Percentiles rank a stretch among this genome's conserved stretches.
Evolutionary conservation across 768 basidiomycete genomes (phyloP).

Genomic region (Suillus bovinus): DNA sequence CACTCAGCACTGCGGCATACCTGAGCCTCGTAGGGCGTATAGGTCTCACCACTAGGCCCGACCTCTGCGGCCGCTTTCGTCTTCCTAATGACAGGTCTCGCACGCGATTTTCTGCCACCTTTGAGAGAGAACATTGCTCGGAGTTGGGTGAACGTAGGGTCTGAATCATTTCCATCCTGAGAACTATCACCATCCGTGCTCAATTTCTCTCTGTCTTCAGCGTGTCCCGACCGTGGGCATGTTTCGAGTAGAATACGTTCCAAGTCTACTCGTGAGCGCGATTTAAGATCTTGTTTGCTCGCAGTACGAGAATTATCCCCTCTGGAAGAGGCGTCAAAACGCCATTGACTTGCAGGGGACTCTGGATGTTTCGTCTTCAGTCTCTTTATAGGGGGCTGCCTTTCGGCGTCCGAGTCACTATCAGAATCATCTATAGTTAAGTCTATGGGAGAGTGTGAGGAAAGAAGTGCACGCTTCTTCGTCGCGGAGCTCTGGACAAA

Average conservation of each 20-base stretch:
- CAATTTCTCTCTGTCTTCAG: conserved; percentile 24
- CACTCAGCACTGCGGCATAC: conserved; percentile 29
- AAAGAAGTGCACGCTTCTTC: conserved; percentile 30
- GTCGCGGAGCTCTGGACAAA: neutral
- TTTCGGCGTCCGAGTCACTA: conserved; percentile 17
- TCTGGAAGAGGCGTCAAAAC: conserved; percentile 34
- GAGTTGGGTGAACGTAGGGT: conserved; percentile 48
- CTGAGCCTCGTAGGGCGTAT: conserved; percentile 79
- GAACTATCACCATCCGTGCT: conserved; percentile 26
- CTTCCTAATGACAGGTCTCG: conserved; percentile 20
- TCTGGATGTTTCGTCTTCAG: conserved; percentile 23
- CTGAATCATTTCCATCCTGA: conserved; percentile 41
- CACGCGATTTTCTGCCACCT: conserved; percentile 36
- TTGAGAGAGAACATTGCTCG: conserved; percentile 49
- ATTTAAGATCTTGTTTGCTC: conserved; percentile 48
- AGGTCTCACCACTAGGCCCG: conserved; percentile 70
- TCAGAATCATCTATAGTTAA: conserved; percentile 45
- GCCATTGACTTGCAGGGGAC: conserved; percentile 41
- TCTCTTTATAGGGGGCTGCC: conserved; percentile 30
- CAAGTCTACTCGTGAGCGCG: conserved; percentile 40
- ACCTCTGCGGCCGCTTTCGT: conserved; percentile 43
- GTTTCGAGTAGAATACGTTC: conserved; percentile 54
- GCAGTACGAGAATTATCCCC: neutral
- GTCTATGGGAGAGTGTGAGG: conserved; percentile 45
- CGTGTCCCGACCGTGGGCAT: conserved; percentile 19